Evolutionary conservation across 163 green algal genomes (phyloP).

Genomic region (Chlorella variabilis): DNA sequence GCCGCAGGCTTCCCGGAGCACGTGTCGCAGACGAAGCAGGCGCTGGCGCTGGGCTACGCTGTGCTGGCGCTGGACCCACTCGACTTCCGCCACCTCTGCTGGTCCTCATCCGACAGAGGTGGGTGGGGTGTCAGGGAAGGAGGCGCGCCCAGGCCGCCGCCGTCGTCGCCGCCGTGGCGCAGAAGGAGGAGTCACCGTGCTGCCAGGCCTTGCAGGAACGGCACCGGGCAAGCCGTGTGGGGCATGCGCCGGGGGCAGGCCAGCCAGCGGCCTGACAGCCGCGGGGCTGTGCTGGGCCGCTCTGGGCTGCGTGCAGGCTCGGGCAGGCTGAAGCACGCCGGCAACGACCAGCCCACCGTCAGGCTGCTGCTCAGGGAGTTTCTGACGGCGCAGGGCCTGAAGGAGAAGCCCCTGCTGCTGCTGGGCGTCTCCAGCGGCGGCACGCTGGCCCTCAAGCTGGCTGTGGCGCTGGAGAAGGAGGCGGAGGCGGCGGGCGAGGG

Average conservation of each 20-base stretch:
- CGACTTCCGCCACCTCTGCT: slow-evolving; percentile 13
- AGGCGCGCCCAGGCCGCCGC: no score
- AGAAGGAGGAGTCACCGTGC: no score
- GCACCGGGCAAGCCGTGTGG: no score
- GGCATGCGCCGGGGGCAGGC: no score
- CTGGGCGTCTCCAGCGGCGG: slow-evolving; percentile 20
- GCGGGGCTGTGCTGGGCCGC: no score
- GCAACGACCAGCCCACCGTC: background rate
- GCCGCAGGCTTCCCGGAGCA: slow-evolving; percentile 23
- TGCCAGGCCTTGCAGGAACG: no score
- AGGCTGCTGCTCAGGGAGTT: background rate
- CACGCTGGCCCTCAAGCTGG: slow-evolving; percentile 16
- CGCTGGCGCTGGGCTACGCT: background rate
- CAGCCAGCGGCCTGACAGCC: no score
- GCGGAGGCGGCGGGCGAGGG: background rate
- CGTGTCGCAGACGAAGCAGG: slow-evolving; percentile 29
- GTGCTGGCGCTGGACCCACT: slow-evolving; percentile 6
- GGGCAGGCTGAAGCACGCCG: no score
- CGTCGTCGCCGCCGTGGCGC: no score
- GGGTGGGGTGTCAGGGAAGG: no score
- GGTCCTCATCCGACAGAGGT: background rate
- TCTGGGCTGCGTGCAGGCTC: no score
- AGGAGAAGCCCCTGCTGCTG: background rate
- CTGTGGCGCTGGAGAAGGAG: background rate
- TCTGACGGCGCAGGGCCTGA: background rate